Evolutionary conservation across 345 rosid species (phyloP).

Genomic region (Citrus medica): DNA sequence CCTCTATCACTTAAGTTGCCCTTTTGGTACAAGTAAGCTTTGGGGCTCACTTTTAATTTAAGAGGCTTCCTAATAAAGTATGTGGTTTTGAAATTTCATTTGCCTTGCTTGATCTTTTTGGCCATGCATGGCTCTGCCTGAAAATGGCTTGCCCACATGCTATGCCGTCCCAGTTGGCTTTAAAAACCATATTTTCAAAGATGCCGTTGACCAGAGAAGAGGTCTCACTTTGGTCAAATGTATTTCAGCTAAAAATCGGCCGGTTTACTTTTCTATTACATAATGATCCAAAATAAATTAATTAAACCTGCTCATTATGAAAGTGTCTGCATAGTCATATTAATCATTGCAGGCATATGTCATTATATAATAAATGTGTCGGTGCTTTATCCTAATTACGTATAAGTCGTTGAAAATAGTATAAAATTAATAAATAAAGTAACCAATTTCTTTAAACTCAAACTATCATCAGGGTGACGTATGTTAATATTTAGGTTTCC

Average conservation of each 20-base stretch:
- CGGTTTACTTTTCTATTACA: too few species aligned
- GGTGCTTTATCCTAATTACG: not conserved
- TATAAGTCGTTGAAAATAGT: not conserved
- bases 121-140: not conserved
- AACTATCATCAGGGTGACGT: not conserved
- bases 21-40: too few species aligned
- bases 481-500: not conserved
- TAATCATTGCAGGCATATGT: not conserved
- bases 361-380: not conserved
- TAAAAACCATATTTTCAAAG: not conserved
- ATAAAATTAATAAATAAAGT: not conserved
- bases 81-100: not conserved
- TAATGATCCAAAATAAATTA: not conserved
- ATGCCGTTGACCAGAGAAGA: not conserved
- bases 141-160: not conserved
- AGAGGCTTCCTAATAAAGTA: too few species aligned
- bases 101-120: not conserved
- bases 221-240: slow-evolving; percentile 5
- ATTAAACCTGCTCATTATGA: not conserved
- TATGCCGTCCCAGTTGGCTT: not conserved
- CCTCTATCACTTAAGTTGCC: too few species aligned
- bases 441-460: not conserved
- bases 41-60: too few species aligned
- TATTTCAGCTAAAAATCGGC: too few species aligned
- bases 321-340: not conserved